Evolutionary conservation across 2,329 filamentous ascomycete species (phyloP).

Genomic region (Curvularia sp.): DNA sequence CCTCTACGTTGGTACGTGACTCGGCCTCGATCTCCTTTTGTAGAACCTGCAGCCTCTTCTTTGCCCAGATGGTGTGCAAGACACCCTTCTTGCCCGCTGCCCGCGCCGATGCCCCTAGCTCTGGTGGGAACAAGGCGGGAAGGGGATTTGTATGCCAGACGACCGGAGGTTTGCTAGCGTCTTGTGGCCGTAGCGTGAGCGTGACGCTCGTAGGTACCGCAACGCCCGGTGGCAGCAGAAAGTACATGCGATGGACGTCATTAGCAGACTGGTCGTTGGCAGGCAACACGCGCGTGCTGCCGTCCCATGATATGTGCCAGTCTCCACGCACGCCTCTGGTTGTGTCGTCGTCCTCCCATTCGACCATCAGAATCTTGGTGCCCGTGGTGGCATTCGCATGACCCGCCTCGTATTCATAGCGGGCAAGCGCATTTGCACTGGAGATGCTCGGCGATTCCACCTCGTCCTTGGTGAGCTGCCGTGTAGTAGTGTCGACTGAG

Average conservation of each 20-base stretch:
- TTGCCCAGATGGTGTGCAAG: conserved; percentile 89
- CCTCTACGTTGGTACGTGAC: conserved; percentile 75
- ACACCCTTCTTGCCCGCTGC: conserved; percentile 79
- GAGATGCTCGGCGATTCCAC: conserved; percentile 58
- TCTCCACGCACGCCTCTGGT: conserved; percentile 57
- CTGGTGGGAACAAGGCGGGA: conserved; percentile 83
- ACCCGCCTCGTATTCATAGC: conserved; percentile 85
- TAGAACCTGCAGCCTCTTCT: conserved; percentile 76
- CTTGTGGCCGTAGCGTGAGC: conserved; percentile 62
- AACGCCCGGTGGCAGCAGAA: conserved; percentile 76
- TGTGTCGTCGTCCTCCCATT: conserved; percentile 75
- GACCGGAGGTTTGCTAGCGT: conserved; percentile 52
- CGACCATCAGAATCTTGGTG: conserved; percentile 91
- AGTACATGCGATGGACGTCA: conserved; percentile 73
- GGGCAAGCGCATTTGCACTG: conserved; percentile 69
- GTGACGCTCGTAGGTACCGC: conserved; percentile 75
- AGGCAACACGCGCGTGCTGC: conserved; percentile 75
- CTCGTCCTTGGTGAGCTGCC: conserved; percentile 45
- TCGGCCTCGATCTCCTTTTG: conserved; percentile 79
- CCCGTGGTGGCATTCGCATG: conserved; percentile 72
- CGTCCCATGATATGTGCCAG: conserved; percentile 86
- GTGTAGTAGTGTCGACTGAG: conserved; percentile 52
- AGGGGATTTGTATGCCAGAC: conserved; percentile 75
- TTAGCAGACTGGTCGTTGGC: conserved; percentile 63
- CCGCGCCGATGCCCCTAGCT: conserved; percentile 70